phyloP scores from a whole-genome alignment of 192 early-diverging fungal genomes.

The Borealophlyctis nickersoniae region DNA sequence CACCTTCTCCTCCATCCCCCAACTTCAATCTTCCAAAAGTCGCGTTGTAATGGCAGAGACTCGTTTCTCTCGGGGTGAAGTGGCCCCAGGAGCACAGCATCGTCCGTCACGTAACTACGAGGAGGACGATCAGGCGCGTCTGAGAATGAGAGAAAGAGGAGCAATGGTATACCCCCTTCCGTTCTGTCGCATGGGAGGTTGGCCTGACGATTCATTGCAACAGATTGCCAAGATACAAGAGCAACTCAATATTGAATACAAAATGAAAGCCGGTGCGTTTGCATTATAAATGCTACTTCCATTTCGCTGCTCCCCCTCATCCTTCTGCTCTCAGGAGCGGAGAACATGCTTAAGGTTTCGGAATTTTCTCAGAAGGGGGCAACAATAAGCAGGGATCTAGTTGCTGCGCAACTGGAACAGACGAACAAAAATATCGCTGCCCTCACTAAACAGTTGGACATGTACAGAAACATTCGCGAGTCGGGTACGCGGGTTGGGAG shows the following conservation, averaged over 20 bases:
- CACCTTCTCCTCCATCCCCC: no score
- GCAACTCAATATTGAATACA: conserved; percentile 28
- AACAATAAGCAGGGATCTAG: conserved; percentile 24
- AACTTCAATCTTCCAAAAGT: no score
- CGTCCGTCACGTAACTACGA: no score
- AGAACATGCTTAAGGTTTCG: conserved; percentile 28
- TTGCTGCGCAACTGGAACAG: conserved; percentile 21
- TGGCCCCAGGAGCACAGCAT: no score
- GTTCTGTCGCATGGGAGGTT: no score
- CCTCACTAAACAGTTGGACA: conserved; percentile 23
- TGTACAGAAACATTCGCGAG: conserved; percentile 25
- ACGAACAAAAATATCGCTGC: conserved; percentile 24
- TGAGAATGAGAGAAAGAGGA: no score
- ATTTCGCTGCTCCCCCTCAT: background rate
- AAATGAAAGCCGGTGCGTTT: conserved; percentile 22
- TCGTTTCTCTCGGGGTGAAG: no score
- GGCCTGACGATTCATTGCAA: no score
- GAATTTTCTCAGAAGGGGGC: conserved; percentile 16
- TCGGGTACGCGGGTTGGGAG: background rate
- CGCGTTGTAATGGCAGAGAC: no score
- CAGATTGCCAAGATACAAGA: conserved; percentile 29
- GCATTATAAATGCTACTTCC: background rate
- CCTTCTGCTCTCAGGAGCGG: conserved; percentile 15
- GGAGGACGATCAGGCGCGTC: no score
- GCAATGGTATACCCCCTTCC: no score